Conservation (phyloP, 768 basidiomycete genomes). For the Hydnomerulius pinastri region DNA sequence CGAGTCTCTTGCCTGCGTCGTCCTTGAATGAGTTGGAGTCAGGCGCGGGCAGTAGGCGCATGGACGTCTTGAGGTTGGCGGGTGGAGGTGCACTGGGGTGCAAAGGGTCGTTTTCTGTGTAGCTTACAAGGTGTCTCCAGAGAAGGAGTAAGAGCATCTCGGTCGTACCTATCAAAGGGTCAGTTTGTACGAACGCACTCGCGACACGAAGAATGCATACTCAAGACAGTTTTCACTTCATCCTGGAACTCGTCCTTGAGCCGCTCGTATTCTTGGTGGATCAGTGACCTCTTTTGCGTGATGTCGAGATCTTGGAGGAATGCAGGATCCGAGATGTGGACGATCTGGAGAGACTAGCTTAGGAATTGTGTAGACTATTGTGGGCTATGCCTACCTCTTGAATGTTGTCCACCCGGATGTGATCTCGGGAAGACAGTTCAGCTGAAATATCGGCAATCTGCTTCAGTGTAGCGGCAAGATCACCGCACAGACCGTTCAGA, state of each 20-base stretch:
- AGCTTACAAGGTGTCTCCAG: conserved; percentile 79
- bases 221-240: conserved; percentile 55
- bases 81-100: conserved; percentile 7
- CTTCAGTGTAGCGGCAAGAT: conserved; percentile 61
- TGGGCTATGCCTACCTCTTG: conserved; percentile 49
- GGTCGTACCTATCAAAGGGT: conserved; percentile 49
- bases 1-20: conserved; percentile 57
- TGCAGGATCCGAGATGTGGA: conserved; percentile 50
- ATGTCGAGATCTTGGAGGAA: conserved; percentile 70
- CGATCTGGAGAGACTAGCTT: conserved; percentile 39
- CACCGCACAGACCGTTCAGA: conserved; percentile 59
- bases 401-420: conserved; percentile 68
- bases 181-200: background rate
- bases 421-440: conserved; percentile 73
- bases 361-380: background rate
- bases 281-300: conserved; percentile 64
- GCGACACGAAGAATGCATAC: conserved; percentile 38
- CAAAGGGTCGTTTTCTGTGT: conserved; percentile 39
- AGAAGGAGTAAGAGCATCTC: conserved; percentile 81
- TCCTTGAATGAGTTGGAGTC: conserved; percentile 59
- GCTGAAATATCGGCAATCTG: conserved; percentile 68
- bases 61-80: conserved; percentile 43
- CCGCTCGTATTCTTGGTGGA: conserved; percentile 60
- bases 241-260: conserved; percentile 42
- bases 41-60: conserved; percentile 58